Evolutionary conservation across 768 basidiomycete species (phyloP).

Genomic region (Pisolithus orientalis): DNA sequence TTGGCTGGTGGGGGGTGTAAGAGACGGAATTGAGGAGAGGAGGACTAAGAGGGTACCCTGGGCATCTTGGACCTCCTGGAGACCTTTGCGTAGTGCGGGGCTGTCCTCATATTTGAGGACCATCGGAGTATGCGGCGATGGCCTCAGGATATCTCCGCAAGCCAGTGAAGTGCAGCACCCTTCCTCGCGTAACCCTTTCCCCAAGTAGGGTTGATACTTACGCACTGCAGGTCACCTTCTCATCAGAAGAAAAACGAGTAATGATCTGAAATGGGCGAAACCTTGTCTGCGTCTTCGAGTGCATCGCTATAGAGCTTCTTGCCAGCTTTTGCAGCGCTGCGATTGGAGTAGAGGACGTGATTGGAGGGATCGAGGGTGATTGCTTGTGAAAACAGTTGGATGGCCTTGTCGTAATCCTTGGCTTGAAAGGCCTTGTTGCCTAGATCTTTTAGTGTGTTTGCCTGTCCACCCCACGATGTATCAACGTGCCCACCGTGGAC

Average conservation of each 20-base stretch:
- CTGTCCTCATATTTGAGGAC: constrained; percentile 78
- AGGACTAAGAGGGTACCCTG: constrained; percentile 46
- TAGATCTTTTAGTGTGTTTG: constrained; percentile 72
- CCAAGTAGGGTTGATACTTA: constrained; percentile 76
- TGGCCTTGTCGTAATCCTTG: constrained; percentile 87
- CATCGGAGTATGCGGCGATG: constrained; percentile 75
- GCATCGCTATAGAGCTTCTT: constrained; percentile 74
- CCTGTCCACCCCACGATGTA: constrained; percentile 24
- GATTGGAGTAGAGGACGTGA: constrained; percentile 88
- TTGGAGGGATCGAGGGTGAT: constrained; percentile 79
- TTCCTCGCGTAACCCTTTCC: constrained; percentile 88
- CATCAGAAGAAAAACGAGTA: constrained; percentile 2
- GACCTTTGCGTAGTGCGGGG: constrained; percentile 76
- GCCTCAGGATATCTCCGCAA: constrained; percentile 73
- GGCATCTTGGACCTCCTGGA: constrained; percentile 84
- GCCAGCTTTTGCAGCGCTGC: constrained; percentile 87
- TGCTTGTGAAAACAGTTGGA: constrained; percentile 75
- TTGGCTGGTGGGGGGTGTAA: constrained; percentile 20
- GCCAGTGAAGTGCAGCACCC: constrained; percentile 90
- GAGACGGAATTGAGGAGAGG: background rate
- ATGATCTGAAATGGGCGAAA: constrained; percentile 21
- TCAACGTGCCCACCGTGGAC: constrained; percentile 13
- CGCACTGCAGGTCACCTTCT: constrained; percentile 44
- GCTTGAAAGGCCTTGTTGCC: constrained; percentile 96
- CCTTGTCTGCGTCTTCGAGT: constrained; percentile 86